These are phyloP conservation scores for Neonectria coccinea DNA, from an alignment of 2,329 filamentous ascomycete genomes.

Conservation along the genomic window DNA sequence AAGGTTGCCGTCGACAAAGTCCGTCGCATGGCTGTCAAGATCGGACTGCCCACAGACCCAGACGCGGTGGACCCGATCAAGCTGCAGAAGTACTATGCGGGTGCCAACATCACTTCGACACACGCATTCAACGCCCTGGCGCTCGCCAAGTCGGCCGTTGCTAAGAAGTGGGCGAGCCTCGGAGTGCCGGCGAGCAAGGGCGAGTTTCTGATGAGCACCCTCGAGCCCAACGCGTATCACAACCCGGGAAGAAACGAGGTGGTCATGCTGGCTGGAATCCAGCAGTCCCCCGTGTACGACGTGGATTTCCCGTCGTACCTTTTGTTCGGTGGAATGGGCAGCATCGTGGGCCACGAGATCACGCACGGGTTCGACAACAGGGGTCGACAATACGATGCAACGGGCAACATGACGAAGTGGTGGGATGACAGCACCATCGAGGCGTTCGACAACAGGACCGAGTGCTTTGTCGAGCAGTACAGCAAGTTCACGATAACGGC, in stretches of 20 bases:
- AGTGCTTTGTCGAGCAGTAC: slow-evolving; percentile 79
- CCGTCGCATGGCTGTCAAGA: slow-evolving; percentile 74
- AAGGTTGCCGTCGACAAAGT: slow-evolving; percentile 73
- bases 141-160: slow-evolving; percentile 60
- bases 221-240: slow-evolving; percentile 76
- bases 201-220: slow-evolving; percentile 70
- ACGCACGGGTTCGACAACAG: slow-evolving; percentile 77
- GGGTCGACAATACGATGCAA: slow-evolving; percentile 73
- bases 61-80: slow-evolving; percentile 69
- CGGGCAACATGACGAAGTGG: slow-evolving; percentile 74
- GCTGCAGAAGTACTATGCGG: slow-evolving; percentile 68
- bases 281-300: slow-evolving; percentile 76
- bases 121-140: slow-evolving; percentile 70
- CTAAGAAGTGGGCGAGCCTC: slow-evolving; percentile 66
- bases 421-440: slow-evolving; percentile 71
- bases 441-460: slow-evolving; percentile 67
- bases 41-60: slow-evolving; percentile 74
- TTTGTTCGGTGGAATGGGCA: slow-evolving; percentile 76
- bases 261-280: slow-evolving; percentile 70
- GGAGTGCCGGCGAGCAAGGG: slow-evolving; percentile 71
- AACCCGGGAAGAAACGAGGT: slow-evolving; percentile 73
- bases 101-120: slow-evolving; percentile 60
- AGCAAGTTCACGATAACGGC: slow-evolving; percentile 68
- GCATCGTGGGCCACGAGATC: slow-evolving; percentile 75
- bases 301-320: slow-evolving; percentile 72